Evolutionary conservation across 768 basidiomycete species (phyloP).

Genomic region (Sutorius australiensis): DNA sequence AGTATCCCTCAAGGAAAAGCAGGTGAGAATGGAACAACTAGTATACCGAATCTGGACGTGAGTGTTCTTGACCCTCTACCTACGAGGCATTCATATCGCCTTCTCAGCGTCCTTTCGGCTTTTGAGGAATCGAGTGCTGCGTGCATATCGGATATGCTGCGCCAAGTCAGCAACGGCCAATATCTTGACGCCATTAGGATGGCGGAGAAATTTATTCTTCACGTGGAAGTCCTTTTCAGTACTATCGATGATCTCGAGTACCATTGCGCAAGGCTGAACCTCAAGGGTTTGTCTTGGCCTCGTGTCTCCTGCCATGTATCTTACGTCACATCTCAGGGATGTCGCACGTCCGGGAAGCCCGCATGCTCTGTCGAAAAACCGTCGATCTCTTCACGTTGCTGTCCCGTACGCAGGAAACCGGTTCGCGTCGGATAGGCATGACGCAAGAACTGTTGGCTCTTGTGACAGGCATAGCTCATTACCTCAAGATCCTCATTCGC

Average conservation of each 20-base stretch:
- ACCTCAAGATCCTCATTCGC: constrained; percentile 98
- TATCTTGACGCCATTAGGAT: constrained; percentile 96
- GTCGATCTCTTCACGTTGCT: constrained; percentile 96
- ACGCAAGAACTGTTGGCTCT: constrained; percentile 95
- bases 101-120: constrained; percentile 79
- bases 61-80: constrained; percentile 28
- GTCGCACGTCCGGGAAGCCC: constrained; percentile 97
- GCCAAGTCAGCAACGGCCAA: constrained; percentile 94
- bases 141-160: constrained; percentile 97
- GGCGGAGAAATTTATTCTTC: constrained; percentile 98
- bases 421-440: constrained; percentile 88
- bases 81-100: constrained; percentile 6
- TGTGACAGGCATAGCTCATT: constrained; percentile 98
- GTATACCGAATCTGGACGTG: constrained; percentile 99
- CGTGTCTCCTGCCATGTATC: constrained; percentile 1
- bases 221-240: constrained; percentile 96
- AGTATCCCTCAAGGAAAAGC: constrained; percentile 78
- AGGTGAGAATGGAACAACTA: constrained; percentile 92
- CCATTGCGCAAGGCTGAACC: constrained; percentile 70
- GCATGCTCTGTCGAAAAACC: constrained; percentile 97
- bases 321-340: constrained; percentile 56
- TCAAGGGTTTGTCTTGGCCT: constrained; percentile 66
- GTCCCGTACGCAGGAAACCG: constrained; percentile 93
- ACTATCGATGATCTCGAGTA: constrained; percentile 95
- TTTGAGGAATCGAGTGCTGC: constrained; percentile 99